Conservation (phyloP, 2,329 filamentous ascomycete species). For the Diaporthe sp. region DNA sequence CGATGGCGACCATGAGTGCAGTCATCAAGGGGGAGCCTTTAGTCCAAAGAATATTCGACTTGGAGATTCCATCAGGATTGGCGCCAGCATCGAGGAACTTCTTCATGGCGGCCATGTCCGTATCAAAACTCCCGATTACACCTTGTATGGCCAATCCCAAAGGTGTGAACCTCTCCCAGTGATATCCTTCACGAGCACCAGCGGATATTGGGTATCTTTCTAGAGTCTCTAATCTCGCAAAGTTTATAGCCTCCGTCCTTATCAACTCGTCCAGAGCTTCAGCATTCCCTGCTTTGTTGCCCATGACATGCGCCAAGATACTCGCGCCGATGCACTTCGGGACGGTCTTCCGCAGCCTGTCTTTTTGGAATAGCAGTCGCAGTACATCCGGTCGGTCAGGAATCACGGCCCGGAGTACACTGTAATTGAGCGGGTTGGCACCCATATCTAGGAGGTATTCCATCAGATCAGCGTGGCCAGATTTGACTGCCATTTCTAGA, state of each 20-base stretch:
- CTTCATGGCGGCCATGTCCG: not conserved
- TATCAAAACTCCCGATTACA: not conserved
- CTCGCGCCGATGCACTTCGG: not conserved
- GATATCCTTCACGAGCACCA: no score
- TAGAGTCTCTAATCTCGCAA: no score
- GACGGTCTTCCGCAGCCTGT: not conserved
- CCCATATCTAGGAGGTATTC: not conserved
- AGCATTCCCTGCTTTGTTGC: not conserved
- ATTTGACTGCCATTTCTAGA: not conserved
- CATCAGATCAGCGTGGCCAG: not conserved
- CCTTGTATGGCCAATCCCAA: conserved; percentile 2
- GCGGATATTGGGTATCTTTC: no score
- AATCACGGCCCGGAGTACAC: not conserved
- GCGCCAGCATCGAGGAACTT: conserved; percentile 3
- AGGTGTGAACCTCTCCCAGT: no score
- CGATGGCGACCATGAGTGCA: conserved; percentile 39
- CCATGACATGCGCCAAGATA: not conserved
- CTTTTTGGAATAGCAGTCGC: not conserved
- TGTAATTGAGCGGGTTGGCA: not conserved
- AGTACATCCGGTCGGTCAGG: not conserved
- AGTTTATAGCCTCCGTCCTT: not conserved
- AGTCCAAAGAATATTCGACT: no score
- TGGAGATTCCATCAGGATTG: not conserved
- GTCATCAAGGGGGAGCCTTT: not conserved
- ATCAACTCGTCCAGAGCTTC: not conserved